Base-by-base conservation (phyloP, 2,329 filamentous ascomycete species). In the Apiospora arundinis region DNA sequence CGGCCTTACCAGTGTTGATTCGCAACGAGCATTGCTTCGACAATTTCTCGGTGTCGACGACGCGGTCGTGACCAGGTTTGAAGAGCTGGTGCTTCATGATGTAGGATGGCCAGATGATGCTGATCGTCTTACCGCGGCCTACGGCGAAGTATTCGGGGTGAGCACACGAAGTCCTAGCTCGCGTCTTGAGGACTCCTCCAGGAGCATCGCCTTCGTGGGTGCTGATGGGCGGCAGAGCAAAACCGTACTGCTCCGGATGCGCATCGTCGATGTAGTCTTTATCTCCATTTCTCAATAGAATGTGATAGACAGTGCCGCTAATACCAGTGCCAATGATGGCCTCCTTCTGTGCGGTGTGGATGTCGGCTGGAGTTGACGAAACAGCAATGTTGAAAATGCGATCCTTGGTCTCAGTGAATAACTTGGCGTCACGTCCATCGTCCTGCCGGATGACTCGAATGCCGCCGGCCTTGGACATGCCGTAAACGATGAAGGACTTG, bases 261-360 rank as follows among this genome's bases (percentile, higher is more conserved):
- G 92, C 88, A 75, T 93, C 91, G 70, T 94, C 92, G 68, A 96
- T 91, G 72, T 94, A 87, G 76, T 97, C 94, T 77, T 93, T 93
- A 75, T 93, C 89, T 68, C 91, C 88, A 70, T 93, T 92, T 73
- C 90, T 92, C 75, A 97, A 90, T 78, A 93, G 89, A 14, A 95
- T 92, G 93, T 96, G 99, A 84, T 98, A 98, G n/a, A 98, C 94
- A 12, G 95, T 93, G 63, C 96, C 97, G 78, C 95, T 97, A 76
- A 98, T 92, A 72, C 95, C 95, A 71, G 96, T 98, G 52, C 93
- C 95, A 70, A 99, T 92, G 70, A 98, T 92, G 66, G 93, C 90
- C 81, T 99, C 95, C 70, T 92, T 90, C 48, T 91, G 90, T 25
- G 87, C 83, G 25, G 85, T 82, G 23, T 85, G 82, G 56, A 88